Base-by-base conservation (phyloP, 768 basidiomycete genomes). In the Hygrophorus pudorinus region DNA sequence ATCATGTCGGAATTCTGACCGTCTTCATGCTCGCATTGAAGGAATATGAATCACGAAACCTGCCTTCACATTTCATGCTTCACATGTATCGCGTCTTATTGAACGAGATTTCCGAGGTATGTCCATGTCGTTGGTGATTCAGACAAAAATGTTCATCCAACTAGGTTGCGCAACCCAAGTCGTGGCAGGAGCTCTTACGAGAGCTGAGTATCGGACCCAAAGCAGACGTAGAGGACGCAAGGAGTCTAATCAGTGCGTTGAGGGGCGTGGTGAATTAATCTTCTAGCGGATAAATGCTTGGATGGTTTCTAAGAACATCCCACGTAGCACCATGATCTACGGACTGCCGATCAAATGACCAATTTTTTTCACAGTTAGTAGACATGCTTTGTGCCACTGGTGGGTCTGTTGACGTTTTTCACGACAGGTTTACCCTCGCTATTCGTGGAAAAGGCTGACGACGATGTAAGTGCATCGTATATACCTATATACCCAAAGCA, bases 1-100 rank as follows among this genome's bases (percentile, higher is more conserved):
- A 90, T 53, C 88, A 91, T 56, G 66, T 90, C 41, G 72, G 73
- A 39, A 64, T 89, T 12, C 65, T 89, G 27, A 72, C 73, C 28
- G 64, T 86, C 18, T 65, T 88, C 29, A 65, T 78, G 47, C 63
- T 81, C 10, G 63, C 74, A 3, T 84, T 79, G 59, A 80, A 76
- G 56, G 78, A 82, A 50, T 67, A 68, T 46, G 67, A 69, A 18
- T 61, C 70, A 34, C 70, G 68, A 44, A 67, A 67, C 18, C 67
- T 85, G 8, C 76, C 83, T 1, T 56, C 73, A 16, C 50, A 61
- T 5, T 87, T 84, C 54, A 56, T 75, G 11, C 63, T 86, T 14
- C 76, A 81, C 52, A 55, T 85, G 11, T 75, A 80, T 46, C 77
- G 83, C 13, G 62, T 82, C 42, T 64, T 90, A 27, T 61, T 90